A percentile compares a stretch with the other conserved stretches of the same genome.
Conservation (phyloP, 2,329 filamentous ascomycete species). For the Trichoderma gracile region DNA sequence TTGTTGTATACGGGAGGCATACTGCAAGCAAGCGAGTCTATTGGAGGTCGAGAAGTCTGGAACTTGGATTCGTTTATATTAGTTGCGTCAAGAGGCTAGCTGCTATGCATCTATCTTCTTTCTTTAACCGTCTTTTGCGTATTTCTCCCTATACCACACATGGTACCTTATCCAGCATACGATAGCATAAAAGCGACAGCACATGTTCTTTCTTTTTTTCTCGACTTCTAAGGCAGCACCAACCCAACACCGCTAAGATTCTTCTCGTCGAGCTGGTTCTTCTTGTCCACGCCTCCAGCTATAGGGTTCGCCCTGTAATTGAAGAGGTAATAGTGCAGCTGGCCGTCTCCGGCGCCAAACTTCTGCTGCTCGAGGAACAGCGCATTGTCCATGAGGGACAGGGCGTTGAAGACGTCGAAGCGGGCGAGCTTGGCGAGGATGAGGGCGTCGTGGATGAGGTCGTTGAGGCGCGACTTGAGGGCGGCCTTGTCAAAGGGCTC, state of each 20-base stretch:
- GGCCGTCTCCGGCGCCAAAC: slow-evolving; percentile 91
- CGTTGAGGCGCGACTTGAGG: slow-evolving; percentile 78
- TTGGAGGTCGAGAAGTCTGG: neutral
- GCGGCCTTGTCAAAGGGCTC: slow-evolving; percentile 55
- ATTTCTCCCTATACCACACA: neutral
- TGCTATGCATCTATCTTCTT: slow-evolving; percentile 4
- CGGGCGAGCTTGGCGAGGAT: slow-evolving; percentile 79
- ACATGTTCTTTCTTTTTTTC: neutral
- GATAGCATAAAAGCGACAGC: neutral
- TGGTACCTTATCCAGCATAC: neutral
- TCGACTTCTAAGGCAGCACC: slow-evolving; percentile 62
- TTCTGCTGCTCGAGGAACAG: slow-evolving; percentile 93
- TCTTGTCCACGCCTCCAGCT: slow-evolving; percentile 77
- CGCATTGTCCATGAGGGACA: slow-evolving; percentile 90
- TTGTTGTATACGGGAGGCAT: neutral
- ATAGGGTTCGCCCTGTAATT: slow-evolving; percentile 92
- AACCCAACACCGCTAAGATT: slow-evolving; percentile 84
- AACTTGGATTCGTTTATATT: neutral
- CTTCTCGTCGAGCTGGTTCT: slow-evolving; percentile 74
- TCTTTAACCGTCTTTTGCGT: neutral
- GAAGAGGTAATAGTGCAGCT: slow-evolving; percentile 95
- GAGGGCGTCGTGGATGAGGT: slow-evolving; percentile 79
- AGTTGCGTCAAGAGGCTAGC: neutral
- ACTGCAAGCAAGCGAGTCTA: neutral
- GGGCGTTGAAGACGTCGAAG: slow-evolving; percentile 96